phyloP scores from a whole-genome alignment of 2,329 filamentous ascomycete genomes.

The Fusarium coffeatum region DNA sequence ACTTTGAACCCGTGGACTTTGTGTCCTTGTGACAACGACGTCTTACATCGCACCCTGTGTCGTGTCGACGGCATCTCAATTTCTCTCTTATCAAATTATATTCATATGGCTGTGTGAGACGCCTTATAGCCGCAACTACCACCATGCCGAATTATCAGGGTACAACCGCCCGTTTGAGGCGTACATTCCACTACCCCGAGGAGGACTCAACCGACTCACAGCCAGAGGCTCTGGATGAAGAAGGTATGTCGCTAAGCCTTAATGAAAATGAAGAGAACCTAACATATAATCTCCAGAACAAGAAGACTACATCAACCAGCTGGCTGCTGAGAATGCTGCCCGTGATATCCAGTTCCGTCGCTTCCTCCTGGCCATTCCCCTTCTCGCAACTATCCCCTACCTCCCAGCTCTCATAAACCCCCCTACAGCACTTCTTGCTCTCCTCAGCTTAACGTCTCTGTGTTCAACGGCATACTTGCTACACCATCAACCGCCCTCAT shows the following conservation, averaged over 20 bases:
- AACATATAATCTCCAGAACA: conserved; percentile 61
- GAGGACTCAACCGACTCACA: conserved; percentile 60
- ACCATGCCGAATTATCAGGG: conserved; percentile 44
- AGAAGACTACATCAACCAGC: conserved; percentile 69
- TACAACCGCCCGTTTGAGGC: conserved; percentile 72
- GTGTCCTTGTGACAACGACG: conserved; percentile 39
- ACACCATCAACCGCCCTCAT: conserved; percentile 63
- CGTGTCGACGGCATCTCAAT: not conserved
- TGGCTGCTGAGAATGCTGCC: conserved; percentile 65
- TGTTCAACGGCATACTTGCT: conserved; percentile 71
- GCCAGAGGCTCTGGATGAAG: conserved; percentile 77
- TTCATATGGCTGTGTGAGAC: not conserved
- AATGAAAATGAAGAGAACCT: not conserved
- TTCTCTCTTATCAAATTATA: not conserved
- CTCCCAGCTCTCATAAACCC: conserved; percentile 52
- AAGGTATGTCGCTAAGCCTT: conserved; percentile 63
- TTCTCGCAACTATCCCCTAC: conserved; percentile 67
- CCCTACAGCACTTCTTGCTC: conserved; percentile 56
- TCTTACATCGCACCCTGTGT: conserved; percentile 11
- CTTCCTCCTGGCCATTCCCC: conserved; percentile 70
- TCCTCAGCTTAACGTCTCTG: conserved; percentile 73
- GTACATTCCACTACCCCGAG: conserved; percentile 81
- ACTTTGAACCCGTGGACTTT: conserved; percentile 17
- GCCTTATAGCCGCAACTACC: not conserved
- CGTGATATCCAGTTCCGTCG: conserved; percentile 69